Evolutionary conservation across 257 asterid genomes (phyloP).

Genomic region (Ophiorrhiza pumila): DNA sequence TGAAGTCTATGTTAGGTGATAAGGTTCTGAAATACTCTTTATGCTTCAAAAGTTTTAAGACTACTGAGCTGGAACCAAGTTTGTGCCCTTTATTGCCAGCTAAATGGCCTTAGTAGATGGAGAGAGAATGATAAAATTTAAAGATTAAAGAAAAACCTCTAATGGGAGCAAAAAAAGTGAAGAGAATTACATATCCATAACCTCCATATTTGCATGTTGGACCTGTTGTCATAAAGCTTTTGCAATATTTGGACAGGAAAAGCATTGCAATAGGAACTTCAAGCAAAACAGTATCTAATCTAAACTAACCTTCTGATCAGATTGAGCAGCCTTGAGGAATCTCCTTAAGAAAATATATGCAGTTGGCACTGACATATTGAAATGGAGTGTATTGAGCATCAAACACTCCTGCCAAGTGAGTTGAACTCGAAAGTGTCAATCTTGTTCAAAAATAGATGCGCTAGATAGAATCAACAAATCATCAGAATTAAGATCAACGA

Average conservation of each 20-base stretch:
- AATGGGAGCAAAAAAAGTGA: background rate
- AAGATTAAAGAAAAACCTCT: background rate
- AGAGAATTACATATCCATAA: conserved; percentile 35
- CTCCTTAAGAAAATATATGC: conserved; percentile 78
- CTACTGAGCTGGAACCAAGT: background rate
- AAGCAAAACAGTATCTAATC: too few species aligned
- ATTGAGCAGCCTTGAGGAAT: conserved; percentile 88
- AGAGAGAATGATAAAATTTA: too few species aligned
- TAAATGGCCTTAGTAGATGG: background rate
- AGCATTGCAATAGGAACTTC: conserved; percentile 38
- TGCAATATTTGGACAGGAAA: conserved; percentile 37
- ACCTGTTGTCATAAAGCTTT: conserved; percentile 34
- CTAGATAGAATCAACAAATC: background rate
- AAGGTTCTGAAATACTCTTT: too few species aligned
- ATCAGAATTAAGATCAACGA: background rate
- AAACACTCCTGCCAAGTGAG: conserved; percentile 68
- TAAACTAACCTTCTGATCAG: conserved; percentile 61
- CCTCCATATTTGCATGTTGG: conserved; percentile 43
- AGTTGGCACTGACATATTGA: conserved; percentile 87
- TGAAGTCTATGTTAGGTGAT: too few species aligned
- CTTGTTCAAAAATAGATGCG: background rate
- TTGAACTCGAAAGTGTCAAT: too few species aligned
- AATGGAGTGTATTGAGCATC: conserved; percentile 80
- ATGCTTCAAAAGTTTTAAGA: too few species aligned
- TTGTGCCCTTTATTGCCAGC: background rate